These are phyloP conservation scores for Backusella circina DNA, from an alignment of 192 early-diverging fungal species.

Conservation along the genomic window DNA sequence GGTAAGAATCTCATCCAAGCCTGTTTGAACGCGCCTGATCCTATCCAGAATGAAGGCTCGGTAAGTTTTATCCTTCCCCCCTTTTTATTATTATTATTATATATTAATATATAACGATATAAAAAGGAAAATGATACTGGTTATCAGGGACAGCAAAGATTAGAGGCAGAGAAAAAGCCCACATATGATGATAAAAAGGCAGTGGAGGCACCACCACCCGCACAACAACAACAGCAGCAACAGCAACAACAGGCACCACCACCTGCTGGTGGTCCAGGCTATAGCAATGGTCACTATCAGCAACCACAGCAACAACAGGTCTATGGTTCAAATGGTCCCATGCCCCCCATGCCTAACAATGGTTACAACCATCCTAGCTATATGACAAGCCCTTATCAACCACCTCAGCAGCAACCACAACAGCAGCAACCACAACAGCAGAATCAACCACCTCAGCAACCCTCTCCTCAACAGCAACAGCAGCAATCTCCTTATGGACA, in stretches of 20 bases:
- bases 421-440: slow-evolving; percentile 2
- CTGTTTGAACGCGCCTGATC: slow-evolving; percentile 84
- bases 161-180: neutral
- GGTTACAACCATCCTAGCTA: slow-evolving; percentile 6
- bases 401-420: neutral
- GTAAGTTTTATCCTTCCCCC: neutral
- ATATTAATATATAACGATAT: neutral
- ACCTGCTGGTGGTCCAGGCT: neutral
- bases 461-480: slow-evolving; percentile 11
- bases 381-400: slow-evolving; percentile 2
- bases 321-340: neutral
- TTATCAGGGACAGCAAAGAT: neutral
- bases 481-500: slow-evolving; percentile 1
- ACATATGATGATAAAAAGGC: slow-evolving; percentile 16
- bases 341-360: slow-evolving; percentile 11
- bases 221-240: neutral
- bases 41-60: neutral
- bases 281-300: slow-evolving; percentile 1
- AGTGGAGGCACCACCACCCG: neutral
- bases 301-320: neutral
- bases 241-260: neutral
- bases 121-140: slow-evolving; percentile 1
- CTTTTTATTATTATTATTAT: neutral
- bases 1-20: slow-evolving; percentile 91
- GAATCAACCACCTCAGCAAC: neutral